These are phyloP conservation scores for Kitagawia praeruptora DNA, from an alignment of 129 eudicot genomes.

Conservation along the genomic window DNA sequence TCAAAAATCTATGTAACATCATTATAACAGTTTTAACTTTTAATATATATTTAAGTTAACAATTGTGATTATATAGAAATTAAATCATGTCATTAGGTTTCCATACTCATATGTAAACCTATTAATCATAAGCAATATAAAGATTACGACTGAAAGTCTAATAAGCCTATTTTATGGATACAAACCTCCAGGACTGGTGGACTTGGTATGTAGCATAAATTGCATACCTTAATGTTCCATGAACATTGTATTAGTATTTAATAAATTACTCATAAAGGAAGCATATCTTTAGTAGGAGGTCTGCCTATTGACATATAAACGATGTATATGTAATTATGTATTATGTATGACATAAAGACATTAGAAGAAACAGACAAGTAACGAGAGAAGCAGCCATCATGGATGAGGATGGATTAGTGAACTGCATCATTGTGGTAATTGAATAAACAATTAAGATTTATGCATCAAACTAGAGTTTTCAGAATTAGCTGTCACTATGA, in stretches of 20 bases:
- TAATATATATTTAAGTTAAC: background rate
- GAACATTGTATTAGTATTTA: background rate
- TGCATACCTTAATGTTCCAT: background rate
- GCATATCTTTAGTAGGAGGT: background rate
- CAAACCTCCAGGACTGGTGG: background rate
- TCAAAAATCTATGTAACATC: background rate
- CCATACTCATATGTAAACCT: background rate
- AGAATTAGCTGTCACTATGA: background rate
- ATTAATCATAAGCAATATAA: background rate
- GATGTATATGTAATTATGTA: background rate
- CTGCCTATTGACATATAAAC: background rate
- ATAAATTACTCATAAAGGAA: background rate
- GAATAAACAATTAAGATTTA: background rate
- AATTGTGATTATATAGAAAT: background rate
- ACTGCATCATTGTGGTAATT: background rate
- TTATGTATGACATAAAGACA: background rate
- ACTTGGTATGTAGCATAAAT: background rate
- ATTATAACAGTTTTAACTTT: background rate
- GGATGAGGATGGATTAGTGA: background rate
- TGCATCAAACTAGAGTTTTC: background rate
- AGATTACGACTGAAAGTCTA: background rate
- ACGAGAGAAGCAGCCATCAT: background rate
- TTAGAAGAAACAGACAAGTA: background rate
- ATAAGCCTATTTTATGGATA: background rate
- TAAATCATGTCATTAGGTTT: background rate